Conservation (phyloP, 495 filamentous ascomycete species). For the Cryomyces minteri region DNA sequence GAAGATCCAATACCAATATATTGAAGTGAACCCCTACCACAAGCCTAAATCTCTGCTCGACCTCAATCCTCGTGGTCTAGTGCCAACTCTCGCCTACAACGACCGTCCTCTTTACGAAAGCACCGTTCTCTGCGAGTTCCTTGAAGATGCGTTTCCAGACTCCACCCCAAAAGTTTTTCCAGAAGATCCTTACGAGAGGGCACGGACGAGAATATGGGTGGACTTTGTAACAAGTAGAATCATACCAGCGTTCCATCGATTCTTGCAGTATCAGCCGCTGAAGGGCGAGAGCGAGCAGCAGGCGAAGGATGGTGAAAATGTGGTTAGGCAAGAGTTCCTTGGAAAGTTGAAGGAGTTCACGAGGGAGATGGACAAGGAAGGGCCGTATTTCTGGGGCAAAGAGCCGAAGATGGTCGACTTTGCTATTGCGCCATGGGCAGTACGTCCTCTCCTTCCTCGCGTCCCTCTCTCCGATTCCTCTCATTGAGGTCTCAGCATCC, state of each 20-base stretch:
- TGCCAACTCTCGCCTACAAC: slow-evolving; percentile 40
- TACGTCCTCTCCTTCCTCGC: neutral
- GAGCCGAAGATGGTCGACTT: slow-evolving; percentile 41
- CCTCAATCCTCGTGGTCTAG: slow-evolving; percentile 50
- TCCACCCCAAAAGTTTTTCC: slow-evolving; percentile 31
- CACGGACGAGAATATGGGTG: slow-evolving; percentile 45
- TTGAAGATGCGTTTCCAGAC: slow-evolving; percentile 44
- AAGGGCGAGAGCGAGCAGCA: slow-evolving; percentile 9
- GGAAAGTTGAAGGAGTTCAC: slow-evolving; percentile 33
- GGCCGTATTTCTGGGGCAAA: slow-evolving; percentile 45
- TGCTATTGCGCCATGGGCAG: slow-evolving; percentile 44
- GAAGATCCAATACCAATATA: slow-evolving; percentile 49
- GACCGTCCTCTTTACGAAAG: slow-evolving; percentile 47
- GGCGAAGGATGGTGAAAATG: slow-evolving; percentile 18
- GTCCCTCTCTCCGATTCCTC: neutral
- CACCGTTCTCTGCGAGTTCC: slow-evolving; percentile 46
- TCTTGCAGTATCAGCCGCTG: slow-evolving; percentile 40
- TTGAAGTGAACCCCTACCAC: slow-evolving; percentile 56
- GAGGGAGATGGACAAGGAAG: slow-evolving; percentile 35
- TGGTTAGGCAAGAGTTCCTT: slow-evolving; percentile 31
- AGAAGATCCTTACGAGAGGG: slow-evolving; percentile 34
- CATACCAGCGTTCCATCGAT: slow-evolving; percentile 42
- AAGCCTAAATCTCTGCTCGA: slow-evolving; percentile 42
- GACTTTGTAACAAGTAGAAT: slow-evolving; percentile 46
- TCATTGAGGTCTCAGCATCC: neutral